Evolutionary conservation across 2,329 filamentous ascomycete genomes (phyloP).

Genomic region (Aspergillus brunneoviolaceus): DNA sequence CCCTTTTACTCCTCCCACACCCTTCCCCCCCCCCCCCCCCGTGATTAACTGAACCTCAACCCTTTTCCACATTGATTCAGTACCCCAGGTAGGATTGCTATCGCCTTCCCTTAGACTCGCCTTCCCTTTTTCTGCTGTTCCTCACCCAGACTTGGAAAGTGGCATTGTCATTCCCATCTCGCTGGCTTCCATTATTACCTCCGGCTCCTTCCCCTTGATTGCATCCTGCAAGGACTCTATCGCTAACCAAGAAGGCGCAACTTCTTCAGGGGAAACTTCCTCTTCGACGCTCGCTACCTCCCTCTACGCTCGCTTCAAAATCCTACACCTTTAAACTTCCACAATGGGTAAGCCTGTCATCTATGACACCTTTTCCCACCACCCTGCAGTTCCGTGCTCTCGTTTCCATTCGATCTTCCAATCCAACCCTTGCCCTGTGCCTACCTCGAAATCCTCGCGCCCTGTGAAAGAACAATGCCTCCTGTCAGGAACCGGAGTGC

Average conservation of each 20-base stretch:
- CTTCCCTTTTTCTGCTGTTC: slow-evolving; percentile 4
- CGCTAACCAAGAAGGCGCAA: slow-evolving; percentile 25
- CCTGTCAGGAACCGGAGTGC: slow-evolving; percentile 18
- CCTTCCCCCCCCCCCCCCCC: not conserved
- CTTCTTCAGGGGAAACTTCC: slow-evolving; percentile 30
- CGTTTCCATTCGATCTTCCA: slow-evolving; percentile 4
- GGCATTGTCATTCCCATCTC: slow-evolving; percentile 9
- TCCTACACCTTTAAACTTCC: slow-evolving; percentile 21
- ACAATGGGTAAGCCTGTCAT: slow-evolving; percentile 41
- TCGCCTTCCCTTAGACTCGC: not conserved
- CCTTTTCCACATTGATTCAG: slow-evolving; percentile 13
- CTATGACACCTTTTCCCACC: slow-evolving; percentile 10
- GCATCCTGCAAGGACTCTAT: slow-evolving; percentile 18
- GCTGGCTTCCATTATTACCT: slow-evolving; percentile 8
- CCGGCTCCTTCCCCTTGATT: slow-evolving; percentile 14
- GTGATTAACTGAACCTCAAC: slow-evolving; percentile 13
- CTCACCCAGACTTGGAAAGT: slow-evolving; percentile 12
- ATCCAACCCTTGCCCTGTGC: slow-evolving; percentile 1
- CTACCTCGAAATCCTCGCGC: slow-evolving; percentile 9
- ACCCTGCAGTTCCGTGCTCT: slow-evolving; percentile 11
- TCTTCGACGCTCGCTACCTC: slow-evolving; percentile 24
- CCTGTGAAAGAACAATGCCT: slow-evolving; percentile 16
- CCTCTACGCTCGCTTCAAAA: slow-evolving; percentile 26
- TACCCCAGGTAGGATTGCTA: slow-evolving; percentile 16
- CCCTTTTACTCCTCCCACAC: slow-evolving; percentile 5